Base-by-base conservation (phyloP, 1,284 basidiomycete species). In the Phenoliferia sp. region DNA sequence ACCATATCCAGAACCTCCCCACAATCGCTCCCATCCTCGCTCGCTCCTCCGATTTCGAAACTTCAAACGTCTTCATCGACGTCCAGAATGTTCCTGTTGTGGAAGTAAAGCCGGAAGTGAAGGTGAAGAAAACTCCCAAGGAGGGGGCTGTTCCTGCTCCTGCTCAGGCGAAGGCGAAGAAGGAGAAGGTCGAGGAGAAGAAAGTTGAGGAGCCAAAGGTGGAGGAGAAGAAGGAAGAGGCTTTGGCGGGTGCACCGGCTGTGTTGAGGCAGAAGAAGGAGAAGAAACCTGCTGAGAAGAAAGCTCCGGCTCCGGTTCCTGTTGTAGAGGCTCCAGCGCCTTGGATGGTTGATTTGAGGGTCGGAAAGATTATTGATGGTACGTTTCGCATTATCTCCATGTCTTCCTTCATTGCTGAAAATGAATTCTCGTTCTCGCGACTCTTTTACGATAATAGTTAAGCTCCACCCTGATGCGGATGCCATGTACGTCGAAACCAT, bases 261-360 rank as follows among this genome's bases (percentile, higher is more conserved):
- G 57, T 22, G 33, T 35, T 61, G 52, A 62, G 59, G 31, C 26
- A 64, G 50, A 59, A 50, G 65, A 58, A 61, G 56, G 66, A 44
- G 55, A 61, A 22, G 63, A 58, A 12, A 64, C 61, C 6, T 22
- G 48, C 48, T 22, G 48, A 19, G 5, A 73, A 65, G 54, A 74
- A 76, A 61, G 72, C 79, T 31, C 75, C 77, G 12, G 69, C 79
- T 28, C 59, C 71, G 3, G 70, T 65, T 3, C 62, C 70, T 1
- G 69, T 68, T 39, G 60, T 35, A 22, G 72, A 73, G 3, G 78
- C 78, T 1, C 77, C 80, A 36, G 80, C 86, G 64, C 94, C 93
- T 12, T 92, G 90, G 58, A 95, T 96, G 92, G 90, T 97, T 75
- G 93, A 97, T 77, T 83, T 97, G 73, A 85, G 93, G 60, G 92